A percentile compares a stretch with the other conserved stretches of the same genome.
Conservation (phyloP, 2,329 filamentous ascomycete species). For the Neofusicoccum sp. region DNA sequence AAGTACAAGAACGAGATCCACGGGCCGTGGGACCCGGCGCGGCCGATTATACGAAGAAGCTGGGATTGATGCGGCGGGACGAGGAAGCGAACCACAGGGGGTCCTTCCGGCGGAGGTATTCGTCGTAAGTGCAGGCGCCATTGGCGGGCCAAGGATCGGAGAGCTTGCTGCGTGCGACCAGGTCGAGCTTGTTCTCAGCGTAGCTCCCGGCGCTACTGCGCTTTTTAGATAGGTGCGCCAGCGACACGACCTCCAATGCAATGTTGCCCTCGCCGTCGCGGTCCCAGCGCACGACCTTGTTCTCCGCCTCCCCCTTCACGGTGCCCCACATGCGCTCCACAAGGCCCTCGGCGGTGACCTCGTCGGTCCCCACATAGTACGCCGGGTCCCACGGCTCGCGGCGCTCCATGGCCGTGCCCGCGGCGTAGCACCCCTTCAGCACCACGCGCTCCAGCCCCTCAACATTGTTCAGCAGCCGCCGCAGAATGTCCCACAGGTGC, state of each 20-base stretch:
- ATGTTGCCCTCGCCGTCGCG: conserved; percentile 26
- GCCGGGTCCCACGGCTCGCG: conserved; percentile 36
- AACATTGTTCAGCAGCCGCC: conserved; percentile 29
- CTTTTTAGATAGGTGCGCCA: conserved; percentile 23
- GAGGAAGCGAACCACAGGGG: background rate
- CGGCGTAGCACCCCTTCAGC: conserved; percentile 31
- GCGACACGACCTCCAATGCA: conserved; percentile 32
- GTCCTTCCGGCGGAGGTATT: conserved; percentile 29
- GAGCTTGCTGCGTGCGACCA: conserved; percentile 17
- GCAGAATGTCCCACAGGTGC: conserved; percentile 34
- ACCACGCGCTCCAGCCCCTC: conserved; percentile 32
- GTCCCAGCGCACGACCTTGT: conserved; percentile 32
- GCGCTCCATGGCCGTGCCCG: conserved; percentile 31
- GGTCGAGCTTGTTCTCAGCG: conserved; percentile 8
- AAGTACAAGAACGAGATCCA: conserved; percentile 99
- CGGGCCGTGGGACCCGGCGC: conserved; percentile 94
- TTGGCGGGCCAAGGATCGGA: conserved; percentile 31
- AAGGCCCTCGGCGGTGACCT: conserved; percentile 34
- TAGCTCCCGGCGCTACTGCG: conserved; percentile 12
- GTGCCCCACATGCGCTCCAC: conserved; percentile 33
- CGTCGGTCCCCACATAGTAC: conserved; percentile 37
- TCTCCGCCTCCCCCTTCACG: conserved; percentile 21
- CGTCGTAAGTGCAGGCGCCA: conserved; percentile 30
- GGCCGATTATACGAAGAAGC: conserved; percentile 76
- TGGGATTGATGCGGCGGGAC: conserved; percentile 41